phyloP scores from a whole-genome alignment of 2,329 filamentous ascomycete species.

The Gaeumannomyces sp. region DNA sequence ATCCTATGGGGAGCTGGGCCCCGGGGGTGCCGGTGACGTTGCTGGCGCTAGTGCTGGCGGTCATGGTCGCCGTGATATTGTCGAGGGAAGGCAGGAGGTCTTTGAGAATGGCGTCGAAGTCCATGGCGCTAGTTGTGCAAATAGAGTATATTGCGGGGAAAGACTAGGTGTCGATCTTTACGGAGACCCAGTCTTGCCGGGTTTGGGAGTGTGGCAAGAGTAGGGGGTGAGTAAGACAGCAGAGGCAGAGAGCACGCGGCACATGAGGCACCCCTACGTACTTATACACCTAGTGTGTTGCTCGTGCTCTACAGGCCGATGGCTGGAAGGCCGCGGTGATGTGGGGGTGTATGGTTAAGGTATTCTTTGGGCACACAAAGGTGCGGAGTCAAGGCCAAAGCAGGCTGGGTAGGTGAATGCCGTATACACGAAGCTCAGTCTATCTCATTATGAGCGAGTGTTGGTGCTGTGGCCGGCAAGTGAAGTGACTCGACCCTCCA shows the following conservation, averaged over 20 bases:
- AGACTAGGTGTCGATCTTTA: background rate
- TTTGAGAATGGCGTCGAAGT: conserved; percentile 3
- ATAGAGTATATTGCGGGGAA: background rate
- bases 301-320: no score
- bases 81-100: conserved; percentile 3
- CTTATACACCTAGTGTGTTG: background rate
- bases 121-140: background rate
- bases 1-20: conserved; percentile 20
- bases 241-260: background rate
- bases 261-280: background rate
- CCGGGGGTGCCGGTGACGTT: conserved; percentile 14
- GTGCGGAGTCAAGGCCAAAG: background rate
- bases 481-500: background rate
- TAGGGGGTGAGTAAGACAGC: background rate
- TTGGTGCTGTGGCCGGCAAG: no score
- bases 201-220: background rate
- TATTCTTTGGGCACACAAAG: background rate
- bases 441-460: background rate
- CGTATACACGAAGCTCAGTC: background rate
- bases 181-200: background rate
- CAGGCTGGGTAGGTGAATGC: background rate
- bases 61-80: conserved; percentile 15
- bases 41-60: conserved; percentile 10
- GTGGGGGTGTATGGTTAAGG: background rate
- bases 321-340: background rate